Percentiles rank a stretch among this genome's conserved stretches.
phyloP scores from a whole-genome alignment of 192 early-diverging fungal species.

The Dissophora ornata region DNA sequence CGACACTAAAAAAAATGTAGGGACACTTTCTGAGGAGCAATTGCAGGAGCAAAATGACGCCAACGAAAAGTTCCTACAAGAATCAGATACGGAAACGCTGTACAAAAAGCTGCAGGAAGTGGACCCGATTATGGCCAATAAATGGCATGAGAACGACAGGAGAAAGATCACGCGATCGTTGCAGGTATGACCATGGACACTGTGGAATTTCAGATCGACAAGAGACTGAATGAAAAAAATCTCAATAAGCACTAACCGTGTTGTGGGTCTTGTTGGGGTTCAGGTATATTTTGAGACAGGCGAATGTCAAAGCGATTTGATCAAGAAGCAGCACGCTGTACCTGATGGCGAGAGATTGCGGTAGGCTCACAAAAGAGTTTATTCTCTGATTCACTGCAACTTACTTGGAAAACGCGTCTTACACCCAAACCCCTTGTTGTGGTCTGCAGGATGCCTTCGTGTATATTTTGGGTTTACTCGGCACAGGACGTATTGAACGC shows the following conservation, averaged over 20 bases:
- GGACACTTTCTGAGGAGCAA: conserved; percentile 24
- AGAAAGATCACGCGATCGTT: conserved; percentile 89
- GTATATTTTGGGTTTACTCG: conserved; percentile 92
- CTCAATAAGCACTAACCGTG: too few species aligned
- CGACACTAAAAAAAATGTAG: conserved; percentile 34
- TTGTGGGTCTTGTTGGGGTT: too few species aligned
- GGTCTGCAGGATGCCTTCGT: conserved; percentile 69
- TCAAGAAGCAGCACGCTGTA: conserved; percentile 73
- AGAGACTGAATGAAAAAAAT: too few species aligned
- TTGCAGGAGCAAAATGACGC: conserved; percentile 14
- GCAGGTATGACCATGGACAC: conserved; percentile 63
- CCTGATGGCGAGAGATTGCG: conserved; percentile 52
- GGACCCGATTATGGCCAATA: conserved; percentile 88
- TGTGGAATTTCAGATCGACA: too few species aligned
- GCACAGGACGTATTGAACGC: conserved; percentile 72
- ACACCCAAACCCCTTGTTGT: background rate
- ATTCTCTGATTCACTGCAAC: too few species aligned
- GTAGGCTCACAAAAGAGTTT: conserved; percentile 14
- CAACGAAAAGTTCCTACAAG: conserved; percentile 25
- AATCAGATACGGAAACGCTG: conserved; percentile 64
- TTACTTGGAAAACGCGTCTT: too few species aligned
- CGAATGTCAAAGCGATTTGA: conserved; percentile 75
- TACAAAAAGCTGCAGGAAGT: conserved; percentile 74
- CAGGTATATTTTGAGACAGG: conserved; percentile 80
- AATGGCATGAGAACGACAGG: conserved; percentile 91